Percentiles rank a stretch among this genome's conserved stretches.
These are phyloP conservation scores for Penicillium sp. DNA, from an alignment of 2,329 filamentous ascomycete genomes.

Conservation along the genomic window DNA sequence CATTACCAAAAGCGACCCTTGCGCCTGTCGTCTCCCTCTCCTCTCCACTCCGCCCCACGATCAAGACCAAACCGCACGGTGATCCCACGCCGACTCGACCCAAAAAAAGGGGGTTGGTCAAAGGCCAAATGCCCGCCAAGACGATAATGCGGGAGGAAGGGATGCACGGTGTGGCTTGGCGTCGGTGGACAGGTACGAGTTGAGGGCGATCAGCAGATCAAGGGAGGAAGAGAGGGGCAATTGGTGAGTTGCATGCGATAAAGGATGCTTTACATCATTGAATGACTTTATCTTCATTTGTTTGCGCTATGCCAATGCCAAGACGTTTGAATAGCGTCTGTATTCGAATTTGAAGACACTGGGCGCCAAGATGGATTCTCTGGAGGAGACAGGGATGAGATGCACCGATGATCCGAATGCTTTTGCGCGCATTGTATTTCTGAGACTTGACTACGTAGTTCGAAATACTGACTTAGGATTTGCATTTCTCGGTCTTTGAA, in stretches of 20 bases:
- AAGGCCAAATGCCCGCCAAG: conserved; percentile 20
- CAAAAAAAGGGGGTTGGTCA: conserved; percentile 5
- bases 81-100: neutral
- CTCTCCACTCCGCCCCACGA: conserved; percentile 16
- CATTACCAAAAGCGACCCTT: conserved; percentile 14
- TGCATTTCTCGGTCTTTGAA: neutral
- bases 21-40: conserved; percentile 4
- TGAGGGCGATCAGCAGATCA: conserved; percentile 17
- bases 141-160: conserved; percentile 29
- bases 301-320: neutral
- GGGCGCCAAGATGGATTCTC: conserved; percentile 2
- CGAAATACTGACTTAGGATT: neutral
- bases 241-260: neutral
- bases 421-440: conserved; percentile 5
- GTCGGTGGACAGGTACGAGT: conserved; percentile 6
- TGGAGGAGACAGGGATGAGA: neutral
- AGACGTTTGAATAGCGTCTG: conserved; percentile 5
- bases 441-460: neutral
- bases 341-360: neutral
- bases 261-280: conserved; percentile 2
- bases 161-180: conserved; percentile 33
- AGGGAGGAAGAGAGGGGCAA: conserved; percentile 8
- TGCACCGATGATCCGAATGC: neutral
- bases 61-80: neutral
- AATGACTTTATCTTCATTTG: conserved; percentile 9